Base-by-base conservation (phyloP, 2,329 filamentous ascomycete genomes). In the Lachnellula subtilissima region DNA sequence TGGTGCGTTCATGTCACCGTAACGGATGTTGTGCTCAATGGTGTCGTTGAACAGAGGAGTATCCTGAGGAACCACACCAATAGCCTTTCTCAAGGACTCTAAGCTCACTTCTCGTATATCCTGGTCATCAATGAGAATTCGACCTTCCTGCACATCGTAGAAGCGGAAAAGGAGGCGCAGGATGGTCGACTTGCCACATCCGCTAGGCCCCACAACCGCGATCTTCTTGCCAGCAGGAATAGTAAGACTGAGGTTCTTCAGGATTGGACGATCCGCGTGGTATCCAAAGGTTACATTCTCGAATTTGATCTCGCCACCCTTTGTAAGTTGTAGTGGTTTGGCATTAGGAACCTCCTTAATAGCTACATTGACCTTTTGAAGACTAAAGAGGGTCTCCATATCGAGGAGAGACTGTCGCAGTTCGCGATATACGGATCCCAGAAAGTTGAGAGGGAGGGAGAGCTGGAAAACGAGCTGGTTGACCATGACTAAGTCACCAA, bases 391-490 rank as follows among this genome's bases (percentile, higher is more conserved):
- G 0, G 94, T 97, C 74, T 97, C 94, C 94, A 99, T 99, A 71
- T 99, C 95, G 36, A 99, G 79, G 46, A 99, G 79, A 22, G 91
- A 96, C 75, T 99, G 94, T 54, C 94, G 83, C 53, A 99, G 81
- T 74, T 99, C 94, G 65, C 94, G 88, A 71, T 99, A 99, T 12
- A 99, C 93, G 14, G 91, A 96, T n/a, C 94, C 94, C 4, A 99
- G 78, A 73, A 99, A 99, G 78, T 99, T 99, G 58, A 99, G 81
- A 0, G 94, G 94, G 4, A 99, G 91, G 0, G 91, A 97, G 5
- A 99, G 85, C 74, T 99, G 94, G 75, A 99, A 99, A 57, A 99
- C 92, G 17, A 99, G 85, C 76, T 97, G 94, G 72, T 99, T 99
- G 64, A 99, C 91, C 90, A 99, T 95, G 69, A 99, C 94, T 35